Base-by-base conservation (phyloP, 805 yeast species). In the Lipomyces kockii region DNA sequence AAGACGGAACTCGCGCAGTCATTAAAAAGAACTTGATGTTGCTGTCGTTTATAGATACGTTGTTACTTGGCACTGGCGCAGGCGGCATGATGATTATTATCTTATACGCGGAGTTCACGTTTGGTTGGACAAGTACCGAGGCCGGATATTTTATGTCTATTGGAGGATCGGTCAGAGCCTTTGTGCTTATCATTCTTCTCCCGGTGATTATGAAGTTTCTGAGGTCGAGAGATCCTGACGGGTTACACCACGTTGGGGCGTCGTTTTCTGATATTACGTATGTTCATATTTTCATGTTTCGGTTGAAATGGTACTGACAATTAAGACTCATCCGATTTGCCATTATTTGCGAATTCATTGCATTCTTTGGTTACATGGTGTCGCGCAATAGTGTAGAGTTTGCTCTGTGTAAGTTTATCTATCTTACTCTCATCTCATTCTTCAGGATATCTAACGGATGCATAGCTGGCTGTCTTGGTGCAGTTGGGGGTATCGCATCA, bases 41-140 rank as follows among this genome's bases (percentile, higher is more conserved):
- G 5, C 60, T 70, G 29, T 60, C 72, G 2, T 12, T 49, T 27
- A 65, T 68, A 43, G 72, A 72, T 56, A 68, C 71, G 32, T 34
- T 67, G 52, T 43, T 68, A 37, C 54, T 70, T n/a, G 67, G 72
- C 6, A 57, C 64, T 14, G 66, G 71, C 2, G 67, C 61, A 8
- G 73, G 72, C 9, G 65, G 67, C 29, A 66, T 65, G 64, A 64
- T 64, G 67, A 49, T 70, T 32, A 39, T 70, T 22, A 53, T 77
- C 35, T 62, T 77, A 9, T 76, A 74, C 61, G 69, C 74, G 1
- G 77, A 77, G 61, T 63, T 73, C 62, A 60, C 66, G 56, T 77
- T 76, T 66, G 67, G 73, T 20, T 77, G 78, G 79, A 72, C 77
- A 2, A 67, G 76, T 11, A 74, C 75, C 7, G 77, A 76, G 43